These are phyloP conservation scores for Hirsutella thompsonii DNA, from an alignment of 2,329 filamentous ascomycete species.

Conservation along the genomic window DNA sequence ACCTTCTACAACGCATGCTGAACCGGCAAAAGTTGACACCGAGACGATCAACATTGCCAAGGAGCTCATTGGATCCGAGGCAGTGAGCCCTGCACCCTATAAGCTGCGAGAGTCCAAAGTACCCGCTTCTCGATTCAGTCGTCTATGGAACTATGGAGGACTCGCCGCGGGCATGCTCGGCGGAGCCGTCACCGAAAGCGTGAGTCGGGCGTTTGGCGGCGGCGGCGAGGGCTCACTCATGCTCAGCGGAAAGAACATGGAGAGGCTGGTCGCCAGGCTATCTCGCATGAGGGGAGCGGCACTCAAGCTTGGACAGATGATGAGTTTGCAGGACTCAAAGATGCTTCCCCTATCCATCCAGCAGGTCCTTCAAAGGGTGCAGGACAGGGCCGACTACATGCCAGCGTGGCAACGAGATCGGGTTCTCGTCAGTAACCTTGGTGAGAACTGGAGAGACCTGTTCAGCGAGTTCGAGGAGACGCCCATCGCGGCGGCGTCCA, in stretches of 20 bases:
- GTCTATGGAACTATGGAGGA: slow-evolving; percentile 90
- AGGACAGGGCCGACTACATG: slow-evolving; percentile 98
- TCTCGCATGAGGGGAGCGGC: slow-evolving; percentile 95
- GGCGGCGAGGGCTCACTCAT: slow-evolving; percentile 61
- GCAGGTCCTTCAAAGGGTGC: slow-evolving; percentile 82
- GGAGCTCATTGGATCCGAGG: slow-evolving; percentile 10
- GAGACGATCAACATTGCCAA: slow-evolving; percentile 11
- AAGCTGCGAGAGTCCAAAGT: slow-evolving; percentile 80
- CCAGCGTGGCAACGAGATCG: slow-evolving; percentile 82
- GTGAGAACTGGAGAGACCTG: slow-evolving; percentile 69
- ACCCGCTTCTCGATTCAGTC: slow-evolving; percentile 72
- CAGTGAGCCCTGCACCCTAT: slow-evolving; percentile 30
- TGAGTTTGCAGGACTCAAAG: slow-evolving; percentile 95
- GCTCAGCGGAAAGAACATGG: slow-evolving; percentile 82
- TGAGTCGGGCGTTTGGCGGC: slow-evolving; percentile 67
- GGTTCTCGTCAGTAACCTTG: slow-evolving; percentile 68
- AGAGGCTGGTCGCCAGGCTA: slow-evolving; percentile 80
- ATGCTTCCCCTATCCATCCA: slow-evolving; percentile 83
- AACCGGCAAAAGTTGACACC: slow-evolving; percentile 3
- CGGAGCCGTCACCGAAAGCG: slow-evolving; percentile 73
- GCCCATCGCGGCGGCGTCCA: slow-evolving; percentile 89
- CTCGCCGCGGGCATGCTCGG: slow-evolving; percentile 92
- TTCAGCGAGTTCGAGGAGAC: slow-evolving; percentile 80
- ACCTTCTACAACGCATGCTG: too few species aligned
- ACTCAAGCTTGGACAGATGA: slow-evolving; percentile 94